Base-by-base conservation (phyloP, 2,329 filamentous ascomycete species). In the Aspergillus ochraceus region DNA sequence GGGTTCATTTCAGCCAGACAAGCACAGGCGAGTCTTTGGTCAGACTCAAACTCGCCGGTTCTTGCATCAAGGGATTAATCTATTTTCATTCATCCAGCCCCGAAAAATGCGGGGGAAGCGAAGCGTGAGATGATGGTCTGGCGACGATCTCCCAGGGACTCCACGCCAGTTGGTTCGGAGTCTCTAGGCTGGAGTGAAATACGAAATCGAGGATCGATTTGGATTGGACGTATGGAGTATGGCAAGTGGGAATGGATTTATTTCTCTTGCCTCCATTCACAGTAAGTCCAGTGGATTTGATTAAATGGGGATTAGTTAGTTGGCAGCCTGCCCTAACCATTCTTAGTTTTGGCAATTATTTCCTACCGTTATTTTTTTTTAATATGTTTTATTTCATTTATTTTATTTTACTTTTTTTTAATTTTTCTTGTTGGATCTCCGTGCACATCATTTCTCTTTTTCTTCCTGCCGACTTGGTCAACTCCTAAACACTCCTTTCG, bases 131-230 rank as follows among this genome's bases (percentile, higher is more conserved):
- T 26, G n/a, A 50, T 26, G 12, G 57, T 50, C 42, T 29, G 57
- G 19, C n/a, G 60, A 59, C 53, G 62, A 64, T 64, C 62, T 36
- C 53, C 50, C 62, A 62, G 55, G 60, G 57, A 55, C 30, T 47
- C 26, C 2, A 14, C 46, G 11, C 30, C 32, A n/a, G 36, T n/a
- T 5, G 17, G 36, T 24, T 51, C 51, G 52, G 52, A 24, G 14
- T 17, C 17, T 29, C 36, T 42, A n/a, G 14, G 17, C 17, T 42
- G 36, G 32, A 36, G 4, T 4, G 17, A 42, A 42, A 42, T 42
- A 42, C 36, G 36, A 42, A n/a, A 17, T 4, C 6, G 3, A 6
- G 36, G 36, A 42, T n/a, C 6, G 14, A 42, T 36, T 36, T 14
- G 32, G 3, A 36, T 36, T 36, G 32, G 32, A 11, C 32, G 32